These are phyloP conservation scores for Hibiscus tridactylites DNA, from an alignment of 345 rosid genomes.

Conservation along the genomic window DNA sequence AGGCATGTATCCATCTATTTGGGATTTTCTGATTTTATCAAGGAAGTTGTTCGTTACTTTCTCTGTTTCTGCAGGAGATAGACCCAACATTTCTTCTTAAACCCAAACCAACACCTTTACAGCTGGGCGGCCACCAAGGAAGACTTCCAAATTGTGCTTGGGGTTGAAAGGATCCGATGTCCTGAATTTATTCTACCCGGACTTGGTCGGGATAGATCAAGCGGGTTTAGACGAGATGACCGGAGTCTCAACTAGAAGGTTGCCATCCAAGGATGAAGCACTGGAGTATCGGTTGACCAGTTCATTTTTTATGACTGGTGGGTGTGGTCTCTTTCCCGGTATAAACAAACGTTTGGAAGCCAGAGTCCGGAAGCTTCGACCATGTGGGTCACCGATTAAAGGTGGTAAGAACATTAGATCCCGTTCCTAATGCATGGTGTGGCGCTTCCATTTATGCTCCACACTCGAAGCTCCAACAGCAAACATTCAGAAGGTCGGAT, in stretches of 20 bases:
- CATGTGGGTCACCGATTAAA: slow-evolving; percentile 60
- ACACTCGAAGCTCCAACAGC: slow-evolving; percentile 39
- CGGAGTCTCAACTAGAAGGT: slow-evolving; percentile 65
- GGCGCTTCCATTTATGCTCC: slow-evolving; percentile 79
- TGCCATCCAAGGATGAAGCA: slow-evolving; percentile 33
- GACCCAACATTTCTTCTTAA: slow-evolving; percentile 75
- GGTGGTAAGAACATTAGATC: slow-evolving; percentile 63
- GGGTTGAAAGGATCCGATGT: slow-evolving; percentile 79
- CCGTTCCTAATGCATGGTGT: slow-evolving; percentile 90
- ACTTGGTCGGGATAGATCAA: slow-evolving; percentile 79
- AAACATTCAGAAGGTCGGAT: slow-evolving; percentile 59
- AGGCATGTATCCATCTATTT: background rate
- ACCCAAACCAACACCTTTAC: slow-evolving; percentile 41
- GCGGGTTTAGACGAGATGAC: slow-evolving; percentile 79
- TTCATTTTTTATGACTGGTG: slow-evolving; percentile 76
- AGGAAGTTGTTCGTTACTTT: background rate
- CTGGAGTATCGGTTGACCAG: slow-evolving; percentile 56
- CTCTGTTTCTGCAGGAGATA: slow-evolving; percentile 40
- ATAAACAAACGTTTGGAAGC: slow-evolving; percentile 62
- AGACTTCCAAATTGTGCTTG: slow-evolving; percentile 73
- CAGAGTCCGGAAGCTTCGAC: slow-evolving; percentile 76
- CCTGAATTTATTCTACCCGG: slow-evolving; percentile 82
- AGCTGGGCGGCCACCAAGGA: slow-evolving; percentile 51
- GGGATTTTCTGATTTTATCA: background rate
- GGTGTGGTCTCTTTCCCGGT: slow-evolving; percentile 64